Base-by-base conservation (phyloP, 352 stramenopile genomes). In the Pythium rhizo-oryzae region DNA sequence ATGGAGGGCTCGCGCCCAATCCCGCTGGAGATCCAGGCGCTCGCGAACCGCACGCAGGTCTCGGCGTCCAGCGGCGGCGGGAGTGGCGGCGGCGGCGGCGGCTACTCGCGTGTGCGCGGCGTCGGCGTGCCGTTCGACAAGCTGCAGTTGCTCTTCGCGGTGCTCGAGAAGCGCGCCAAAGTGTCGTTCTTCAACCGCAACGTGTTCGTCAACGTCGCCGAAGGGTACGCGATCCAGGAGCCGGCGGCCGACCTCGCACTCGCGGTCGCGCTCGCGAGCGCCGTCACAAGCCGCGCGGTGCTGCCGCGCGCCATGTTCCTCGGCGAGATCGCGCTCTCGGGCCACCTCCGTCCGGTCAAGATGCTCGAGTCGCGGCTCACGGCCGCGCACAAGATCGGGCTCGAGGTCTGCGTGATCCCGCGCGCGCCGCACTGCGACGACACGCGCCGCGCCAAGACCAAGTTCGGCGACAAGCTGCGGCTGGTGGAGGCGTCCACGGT, bases 1-100 rank as follows among this genome's bases (percentile, higher is more conserved):
- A 86, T 99, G 72, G 97, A 99, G 85, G 97, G 97, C 16, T 90
- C 91, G 25, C 91, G 96, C 19, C 89, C 93, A 16, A 98, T 99
- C 75, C 90, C 91, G 8, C 81, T 98, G 8, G 97, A 99, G 76
- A 96, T 99, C 65, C 96, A 99, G 74, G 93, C 95, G 6, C 73
- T 99, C 24, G 91, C 96, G 19, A 94, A 88, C 39, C 72, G 72
- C 13, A 76, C 83, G n/a, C 77, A 85, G 7, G 81, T 87, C 37
- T 33, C 28, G 28, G 76, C 67, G 37, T 53, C 59, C 11, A 30
- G 30, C 0, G 52, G 35, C 39, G 44, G 21, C 23, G n/a, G n/a
- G n/a, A 50, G 47, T 9, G 21, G 52, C 21, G 33, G 50, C 23
- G 58, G 67, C 19, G 64, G 71, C 2, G 37, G 37, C 16, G 77